These are phyloP conservation scores for Chaetomium sp. DNA, from an alignment of 2,329 filamentous ascomycete species.

Conservation along the genomic window DNA sequence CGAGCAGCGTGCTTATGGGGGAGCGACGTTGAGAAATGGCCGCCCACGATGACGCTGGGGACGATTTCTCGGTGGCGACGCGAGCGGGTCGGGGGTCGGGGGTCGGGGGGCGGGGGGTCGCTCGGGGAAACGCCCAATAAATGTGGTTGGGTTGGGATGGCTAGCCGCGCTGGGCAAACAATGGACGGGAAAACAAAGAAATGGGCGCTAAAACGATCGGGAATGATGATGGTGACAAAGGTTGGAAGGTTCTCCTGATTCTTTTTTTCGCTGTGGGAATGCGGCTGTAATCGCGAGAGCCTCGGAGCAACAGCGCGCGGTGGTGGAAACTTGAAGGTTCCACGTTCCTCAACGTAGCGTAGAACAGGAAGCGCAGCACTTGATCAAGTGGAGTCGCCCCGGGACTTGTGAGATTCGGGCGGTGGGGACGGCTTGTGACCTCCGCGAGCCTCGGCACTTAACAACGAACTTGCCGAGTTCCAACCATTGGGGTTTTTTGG, in stretches of 20 bases:
- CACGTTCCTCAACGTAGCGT: no score
- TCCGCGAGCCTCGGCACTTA: slow-evolving; percentile 22
- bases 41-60: slow-evolving; percentile 1
- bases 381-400: not conserved
- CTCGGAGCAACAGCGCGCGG: not conserved
- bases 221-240: no score
- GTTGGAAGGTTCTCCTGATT: not conserved
- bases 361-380: not conserved
- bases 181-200: not conserved
- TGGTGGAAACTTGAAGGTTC: not conserved
- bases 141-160: no score
- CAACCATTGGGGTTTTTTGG: slow-evolving; percentile 5
- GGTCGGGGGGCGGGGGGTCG: not conserved
- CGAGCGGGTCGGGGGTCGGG: slow-evolving; percentile 9
- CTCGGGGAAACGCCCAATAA: not conserved
- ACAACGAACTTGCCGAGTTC: slow-evolving; percentile 9
- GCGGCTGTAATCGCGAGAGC: not conserved
- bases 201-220: not conserved
- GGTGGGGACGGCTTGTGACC: slow-evolving; percentile 19
- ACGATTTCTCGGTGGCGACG: slow-evolving; percentile 17
- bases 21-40: not conserved
- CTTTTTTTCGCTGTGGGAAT: not conserved
- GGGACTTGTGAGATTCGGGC: slow-evolving; percentile 4
- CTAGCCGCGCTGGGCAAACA: not conserved
- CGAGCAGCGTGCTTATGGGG: not conserved